Evolutionary conservation across 1,284 basidiomycete genomes (phyloP), one percentile per base, ranked within the genome.

Genomic region (Xanthoconium separans): DNA sequence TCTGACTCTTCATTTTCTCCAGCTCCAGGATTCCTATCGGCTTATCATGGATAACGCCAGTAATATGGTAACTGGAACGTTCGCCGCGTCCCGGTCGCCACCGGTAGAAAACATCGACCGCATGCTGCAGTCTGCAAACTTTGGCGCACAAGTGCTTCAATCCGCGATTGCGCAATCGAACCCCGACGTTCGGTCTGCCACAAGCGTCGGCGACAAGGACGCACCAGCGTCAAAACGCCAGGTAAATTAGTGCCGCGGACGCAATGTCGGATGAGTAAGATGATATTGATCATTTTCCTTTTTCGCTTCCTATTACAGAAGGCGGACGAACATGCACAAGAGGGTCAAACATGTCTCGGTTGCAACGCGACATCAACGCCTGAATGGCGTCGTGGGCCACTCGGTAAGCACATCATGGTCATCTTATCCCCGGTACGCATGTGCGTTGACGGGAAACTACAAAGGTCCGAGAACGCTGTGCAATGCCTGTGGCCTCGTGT

Each of bases 361-460:
- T 91, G 89, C 71, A 79, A 75, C 61, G 89, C 89, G 55, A 91
- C 89, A n/a, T 85, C 88, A 51, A 91, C 89, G 54, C 89, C 89
- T 6, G 89, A 91, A 74, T 91, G 89, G 89, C 76, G 89, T 53
- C 73, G 89, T 60, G 89, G 89, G 2, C 89, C 89, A 15, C 70
- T 91, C 73, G 89, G 88, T 90, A 65, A 68, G 78, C 73, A 40
- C 18, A 18, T 20, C 29, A 31, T 46, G 49, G 54, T 66, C 57
- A 24, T 60, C 65, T 68, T 68, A 58, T 62, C 54, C 57, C 49
- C 55, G 63, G 63, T 56, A 27, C 30, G 53, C 55, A 52, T 62
- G 58, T 58, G 54, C 50, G 40, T 47, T 71, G 55, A 57, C 53
- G 48, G 53, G 60, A 53, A 50, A 53, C 59, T 51, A 40, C 42